phyloP scores from a whole-genome alignment of 169 alveolate species.

The Eimeria maxima region DNA sequence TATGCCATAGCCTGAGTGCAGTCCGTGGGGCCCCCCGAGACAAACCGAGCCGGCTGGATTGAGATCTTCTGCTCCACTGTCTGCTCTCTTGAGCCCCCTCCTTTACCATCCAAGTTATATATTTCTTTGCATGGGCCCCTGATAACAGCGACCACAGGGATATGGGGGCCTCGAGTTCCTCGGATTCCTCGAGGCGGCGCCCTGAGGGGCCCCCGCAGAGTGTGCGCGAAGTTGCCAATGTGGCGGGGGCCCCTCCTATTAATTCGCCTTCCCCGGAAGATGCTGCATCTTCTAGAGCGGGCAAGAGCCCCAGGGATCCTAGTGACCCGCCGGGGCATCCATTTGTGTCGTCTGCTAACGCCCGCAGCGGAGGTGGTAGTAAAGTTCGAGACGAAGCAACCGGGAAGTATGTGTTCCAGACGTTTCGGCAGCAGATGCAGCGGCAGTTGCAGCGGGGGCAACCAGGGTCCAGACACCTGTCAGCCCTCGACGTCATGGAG shows the following conservation, averaged over 20 bases:
- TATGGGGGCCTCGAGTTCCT: conserved; percentile 62
- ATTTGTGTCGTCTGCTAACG: not conserved
- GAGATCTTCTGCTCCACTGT: not conserved
- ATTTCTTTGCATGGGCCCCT: not conserved
- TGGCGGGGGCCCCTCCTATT: not conserved
- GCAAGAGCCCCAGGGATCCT: not conserved
- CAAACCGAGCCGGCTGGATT: not conserved
- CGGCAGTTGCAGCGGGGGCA: conserved; percentile 65
- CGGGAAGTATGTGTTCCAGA: conserved; percentile 61
- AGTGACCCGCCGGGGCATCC: not conserved
- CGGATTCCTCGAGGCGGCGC: conserved; percentile 22
- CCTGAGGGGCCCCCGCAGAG: conserved; percentile 25
- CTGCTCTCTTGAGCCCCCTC: not conserved
- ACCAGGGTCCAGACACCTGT: conserved; percentile 26
- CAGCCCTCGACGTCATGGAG: conserved; percentile 56
- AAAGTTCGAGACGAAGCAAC: conserved; percentile 42
- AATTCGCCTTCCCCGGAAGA: not conserved
- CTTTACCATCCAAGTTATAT: not conserved
- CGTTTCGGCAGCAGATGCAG: conserved; percentile 71
- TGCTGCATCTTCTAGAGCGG: not conserved
- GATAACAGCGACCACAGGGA: not conserved
- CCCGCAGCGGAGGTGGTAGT: conserved; percentile 68
- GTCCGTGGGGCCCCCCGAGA: conserved; percentile 39
- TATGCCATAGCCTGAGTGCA: not conserved
- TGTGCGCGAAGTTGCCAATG: not conserved